phyloP scores from a whole-genome alignment of 2,329 filamentous ascomycete species.

The Alternaria sp. region DNA sequence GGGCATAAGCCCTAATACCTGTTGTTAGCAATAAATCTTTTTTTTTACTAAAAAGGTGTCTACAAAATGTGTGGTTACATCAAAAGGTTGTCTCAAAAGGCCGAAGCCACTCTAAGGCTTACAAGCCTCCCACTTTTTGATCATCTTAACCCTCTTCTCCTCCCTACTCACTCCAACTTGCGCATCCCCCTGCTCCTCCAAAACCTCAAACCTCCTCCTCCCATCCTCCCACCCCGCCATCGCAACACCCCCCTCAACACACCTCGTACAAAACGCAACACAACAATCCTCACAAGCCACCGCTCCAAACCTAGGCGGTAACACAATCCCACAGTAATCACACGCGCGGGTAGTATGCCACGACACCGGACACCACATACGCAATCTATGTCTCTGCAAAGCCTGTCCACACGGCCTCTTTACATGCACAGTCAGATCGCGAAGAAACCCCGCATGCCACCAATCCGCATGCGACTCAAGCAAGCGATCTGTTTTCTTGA shows the following conservation, averaged over 20 bases:
- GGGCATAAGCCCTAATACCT: no score
- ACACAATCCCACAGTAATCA: constrained; percentile 47
- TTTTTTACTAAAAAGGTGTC: no score
- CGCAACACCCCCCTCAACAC: constrained; percentile 47
- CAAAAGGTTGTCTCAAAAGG: no score
- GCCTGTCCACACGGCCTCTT: constrained; percentile 57
- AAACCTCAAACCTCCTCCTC: constrained; percentile 24
- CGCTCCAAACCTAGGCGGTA: constrained; percentile 53
- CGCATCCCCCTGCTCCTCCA: constrained; percentile 17
- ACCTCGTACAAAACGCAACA: constrained; percentile 53
- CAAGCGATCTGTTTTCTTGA: constrained; percentile 62
- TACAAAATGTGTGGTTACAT: no score
- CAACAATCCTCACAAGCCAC: constrained; percentile 54
- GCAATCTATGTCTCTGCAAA: constrained; percentile 53
- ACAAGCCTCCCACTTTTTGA: constrained; percentile 46
- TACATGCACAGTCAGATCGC: constrained; percentile 57
- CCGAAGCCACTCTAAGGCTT: constrained; percentile 54
- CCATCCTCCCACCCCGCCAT: constrained; percentile 46
- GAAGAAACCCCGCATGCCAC: constrained; percentile 60
- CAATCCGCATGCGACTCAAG: constrained; percentile 57
- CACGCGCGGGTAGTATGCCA: constrained; percentile 50
- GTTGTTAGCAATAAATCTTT: no score
- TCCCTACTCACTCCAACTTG: constrained; percentile 36
- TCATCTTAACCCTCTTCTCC: constrained; percentile 37
- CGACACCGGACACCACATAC: constrained; percentile 52